These are phyloP conservation scores for Xerocomus spinulosus DNA, from an alignment of 768 basidiomycete genomes.

Conservation along the genomic window DNA sequence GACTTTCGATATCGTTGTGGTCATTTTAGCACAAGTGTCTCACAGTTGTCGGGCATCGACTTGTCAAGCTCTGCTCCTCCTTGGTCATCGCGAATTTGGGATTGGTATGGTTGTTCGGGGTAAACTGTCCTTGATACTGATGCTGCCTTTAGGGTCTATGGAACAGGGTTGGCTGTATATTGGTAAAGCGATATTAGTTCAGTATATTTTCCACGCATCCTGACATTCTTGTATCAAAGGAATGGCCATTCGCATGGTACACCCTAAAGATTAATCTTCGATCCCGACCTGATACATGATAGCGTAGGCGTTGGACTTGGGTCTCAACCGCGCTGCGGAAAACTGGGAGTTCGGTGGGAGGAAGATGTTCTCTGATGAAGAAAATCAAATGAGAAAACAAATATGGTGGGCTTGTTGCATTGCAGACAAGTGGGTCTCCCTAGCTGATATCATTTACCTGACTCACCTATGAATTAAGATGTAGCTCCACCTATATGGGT, in stretches of 20 bases:
- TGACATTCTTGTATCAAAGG: slow-evolving; percentile 32
- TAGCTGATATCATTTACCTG: background rate
- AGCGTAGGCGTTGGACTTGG: slow-evolving; percentile 69
- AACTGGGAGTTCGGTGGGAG: slow-evolving; percentile 65
- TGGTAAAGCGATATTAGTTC: slow-evolving; percentile 38
- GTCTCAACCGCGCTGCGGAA: slow-evolving; percentile 73
- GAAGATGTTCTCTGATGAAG: slow-evolving; percentile 57
- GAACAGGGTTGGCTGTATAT: slow-evolving; percentile 84
- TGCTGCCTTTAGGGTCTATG: slow-evolving; percentile 47
- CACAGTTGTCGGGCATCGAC: slow-evolving; percentile 69
- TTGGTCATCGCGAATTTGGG: slow-evolving; percentile 83
- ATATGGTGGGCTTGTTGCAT: slow-evolving; percentile 79
- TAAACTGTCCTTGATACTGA: slow-evolving; percentile 10
- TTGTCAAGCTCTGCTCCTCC: slow-evolving; percentile 73
- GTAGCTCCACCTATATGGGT: slow-evolving; percentile 76
- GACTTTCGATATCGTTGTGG: slow-evolving; percentile 6
- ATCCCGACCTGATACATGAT: slow-evolving; percentile 3
- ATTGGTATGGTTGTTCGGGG: slow-evolving; percentile 46
- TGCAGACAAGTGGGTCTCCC: slow-evolving; percentile 55
- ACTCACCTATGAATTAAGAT: slow-evolving; percentile 35
- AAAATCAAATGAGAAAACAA: slow-evolving; percentile 67
- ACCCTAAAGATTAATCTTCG: slow-evolving; percentile 6
- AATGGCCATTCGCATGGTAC: slow-evolving; percentile 73
- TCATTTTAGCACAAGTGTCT: slow-evolving; percentile 53
- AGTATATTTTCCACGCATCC: background rate